Base-by-base conservation (phyloP, 495 filamentous ascomycete species). In the Evansstolkia leycettana region DNA sequence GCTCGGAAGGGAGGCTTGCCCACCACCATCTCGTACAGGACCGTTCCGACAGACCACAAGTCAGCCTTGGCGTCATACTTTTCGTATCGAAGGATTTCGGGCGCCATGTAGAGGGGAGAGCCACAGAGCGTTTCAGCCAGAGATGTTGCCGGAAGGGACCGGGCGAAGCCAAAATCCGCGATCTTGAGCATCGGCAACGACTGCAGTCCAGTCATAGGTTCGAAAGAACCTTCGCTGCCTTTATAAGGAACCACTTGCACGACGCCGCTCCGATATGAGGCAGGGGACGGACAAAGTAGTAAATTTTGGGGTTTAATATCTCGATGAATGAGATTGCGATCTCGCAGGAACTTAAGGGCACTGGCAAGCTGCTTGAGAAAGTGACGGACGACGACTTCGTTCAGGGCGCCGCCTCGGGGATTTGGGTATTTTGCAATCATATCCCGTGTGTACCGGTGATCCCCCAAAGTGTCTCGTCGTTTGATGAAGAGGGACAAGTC, bases 261-360 rank as follows among this genome's bases (percentile, higher is more conserved):
- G 14, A 50, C 55, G 0, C 63, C 67, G 28, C 48, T 60, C 17
- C 61, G 57, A 37, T 72, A 73, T 37, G 73, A 84, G 12, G 73
- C 57, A 15, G 84, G 76, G 7, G 90, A 83, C 3, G 92, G 90
- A 31, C 92, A 80, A 11, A 98, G 67, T 3, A 98, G 65, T 2
- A 98, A 74, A 47, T 98, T 98, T 50, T 98, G 90, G 8, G 90
- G 90, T 53, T 98, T 98, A 48, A 98, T 84, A 48, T 98, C 90
- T 26, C 90, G 85, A 57, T 98, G 90, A 14, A 98, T 85, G 41
- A 88, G 80, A 45, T 94, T 82, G 46, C 76, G 73, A 36, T 77
- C 71, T 15, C 87, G 74, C 33, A 98, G 63, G 53, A 93, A 98
- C 52, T 87, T 72, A 33, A 98, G 69, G 12, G 90, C 89, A 53